Base-by-base conservation (phyloP, 768 basidiomycete genomes). In the Naematelia aurantialba region DNA sequence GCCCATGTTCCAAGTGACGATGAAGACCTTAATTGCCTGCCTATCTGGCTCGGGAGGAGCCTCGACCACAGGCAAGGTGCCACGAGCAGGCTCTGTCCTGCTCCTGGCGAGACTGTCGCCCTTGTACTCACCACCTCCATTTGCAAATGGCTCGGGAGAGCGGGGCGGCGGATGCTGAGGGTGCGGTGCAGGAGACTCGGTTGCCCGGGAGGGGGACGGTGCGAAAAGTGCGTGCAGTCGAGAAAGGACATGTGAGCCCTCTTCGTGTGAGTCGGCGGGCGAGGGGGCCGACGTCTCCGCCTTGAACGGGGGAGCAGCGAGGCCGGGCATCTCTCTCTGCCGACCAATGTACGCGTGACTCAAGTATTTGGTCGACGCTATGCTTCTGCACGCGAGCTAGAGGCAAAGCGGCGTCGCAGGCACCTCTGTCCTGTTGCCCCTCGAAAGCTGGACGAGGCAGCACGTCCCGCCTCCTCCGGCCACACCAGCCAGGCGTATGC, bases 1-100 rank as follows among this genome's bases (percentile, higher is more conserved):
- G 4, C 74, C 76, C 69, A 77, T 71, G 50, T 77, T 77, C 76
- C 76, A 77, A 46, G 72, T 74, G 22, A 69, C 62, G 45, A 76
- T 58, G 21, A 70, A 59, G 21, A 77, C 70, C 59, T 75, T 77
- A 56, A 77, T 73, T 4, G 70, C 65, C 4, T 73, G 60, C 27
- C 72, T 54, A 45, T 74, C 59, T 12, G 42, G 19, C 17, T 45
- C 49, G 8, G 52, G 44, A 13, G 61, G 52, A 45, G 45, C 31
- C 45, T 54, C 56, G 22, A 52, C 34, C 4, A 12, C 39, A 2
- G 25, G 17, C n/a, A 19, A 21, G 19, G 29, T 11, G 24, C 26
- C 3, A 54, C 1, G 1, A n/a, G 14, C 4, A n/a, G 63, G 63
- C 44, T 56, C 55, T 2, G 55, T 58, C 51, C 47, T 29, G 19